A percentile compares a stretch with the other conserved stretches of the same genome.
phyloP scores from a whole-genome alignment of 164 flowering plant species.

The Vitis labrusca region DNA sequence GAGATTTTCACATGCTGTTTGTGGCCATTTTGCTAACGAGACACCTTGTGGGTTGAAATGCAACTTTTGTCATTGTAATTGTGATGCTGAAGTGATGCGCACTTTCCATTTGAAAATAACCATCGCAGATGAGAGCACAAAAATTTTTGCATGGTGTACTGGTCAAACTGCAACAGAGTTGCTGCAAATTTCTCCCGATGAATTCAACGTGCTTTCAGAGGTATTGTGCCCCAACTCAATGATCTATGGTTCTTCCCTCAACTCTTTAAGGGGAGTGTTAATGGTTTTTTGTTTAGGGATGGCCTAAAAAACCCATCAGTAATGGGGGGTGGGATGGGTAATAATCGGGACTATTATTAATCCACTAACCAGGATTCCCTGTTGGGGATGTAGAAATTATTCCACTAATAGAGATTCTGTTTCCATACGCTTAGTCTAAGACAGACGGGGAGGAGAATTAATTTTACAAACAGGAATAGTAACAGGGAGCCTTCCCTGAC shows the following conservation, averaged over 20 bases:
- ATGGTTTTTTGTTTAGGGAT: too few species aligned
- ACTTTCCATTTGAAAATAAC: conserved; percentile 65
- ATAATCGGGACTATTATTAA: too few species aligned
- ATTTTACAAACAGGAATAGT: too few species aligned
- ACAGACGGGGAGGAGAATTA: too few species aligned
- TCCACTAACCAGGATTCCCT: too few species aligned
- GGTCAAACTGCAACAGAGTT: conserved; percentile 83
- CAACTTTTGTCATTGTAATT: conserved; percentile 54
- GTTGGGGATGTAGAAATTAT: too few species aligned
- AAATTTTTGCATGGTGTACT: conserved; percentile 76
- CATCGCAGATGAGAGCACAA: conserved; percentile 70
- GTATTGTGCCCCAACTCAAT: conserved; percentile 29
- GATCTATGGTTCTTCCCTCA: neutral
- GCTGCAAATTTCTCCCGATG: conserved; percentile 89
- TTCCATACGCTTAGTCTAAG: too few species aligned
- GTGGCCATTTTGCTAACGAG: conserved; percentile 69
- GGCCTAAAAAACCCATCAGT: too few species aligned
- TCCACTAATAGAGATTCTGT: too few species aligned
- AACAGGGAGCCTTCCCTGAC: too few species aligned
- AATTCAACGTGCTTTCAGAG: conserved; percentile 76
- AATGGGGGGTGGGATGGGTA: too few species aligned
- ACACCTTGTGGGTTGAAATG: conserved; percentile 49
- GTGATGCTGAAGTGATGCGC: conserved; percentile 51
- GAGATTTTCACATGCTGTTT: conserved; percentile 56
- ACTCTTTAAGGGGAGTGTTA: too few species aligned